Evolutionary conservation across 1,284 basidiomycete genomes (phyloP), one percentile per base, ranked within the genome.

Genomic region (Sphaerobolus stellatus): DNA sequence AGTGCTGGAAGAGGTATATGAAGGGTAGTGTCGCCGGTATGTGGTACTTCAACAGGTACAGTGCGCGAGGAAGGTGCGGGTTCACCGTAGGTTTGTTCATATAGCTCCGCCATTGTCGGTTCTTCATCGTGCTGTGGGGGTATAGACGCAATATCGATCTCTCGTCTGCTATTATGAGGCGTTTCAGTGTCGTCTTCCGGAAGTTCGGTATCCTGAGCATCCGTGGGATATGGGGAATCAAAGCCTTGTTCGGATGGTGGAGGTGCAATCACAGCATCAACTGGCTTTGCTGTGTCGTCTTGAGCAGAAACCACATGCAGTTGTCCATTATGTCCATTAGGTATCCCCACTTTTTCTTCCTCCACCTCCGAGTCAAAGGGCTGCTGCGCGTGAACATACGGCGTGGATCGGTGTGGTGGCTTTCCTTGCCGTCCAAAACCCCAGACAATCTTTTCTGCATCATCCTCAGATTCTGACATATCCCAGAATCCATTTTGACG

Each of bases 71-170:
- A 36, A 14, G 52, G 30, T n/a, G 52, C 22, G 4, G 34, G 46
- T 25, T 29, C 46, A 22, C 52, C 52, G 18, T 54, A 48, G 4
- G 52, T 48, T 22, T 48, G 29, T 11, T 24, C 34, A 20, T 48
- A 54, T n/a, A 40, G 31, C 29, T 54, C 52, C 22, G 52, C 52
- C 45, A 54, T 54, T 2, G 46, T 41, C 20, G 36, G 45, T 36
- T 54, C 52, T 14, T 40, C 46, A 16, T 53, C 51, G 22, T 25
- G 36, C 30, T 22, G 45, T 1, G 24, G 45, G 6, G 24, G 52
- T n/a, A 47, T 30, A 9, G 50, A 36, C 25, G 20, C 25, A 28
- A 54, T 48, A 22, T 38, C 34, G 5, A 54, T 38, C 46, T 48
- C 30, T 24, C 33, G 9, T 16, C 24, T 48, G 29, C 28, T 25